These are phyloP conservation scores for Trichosanthes truncata DNA, from an alignment of 306 rosid genomes.

Conservation along the genomic window DNA sequence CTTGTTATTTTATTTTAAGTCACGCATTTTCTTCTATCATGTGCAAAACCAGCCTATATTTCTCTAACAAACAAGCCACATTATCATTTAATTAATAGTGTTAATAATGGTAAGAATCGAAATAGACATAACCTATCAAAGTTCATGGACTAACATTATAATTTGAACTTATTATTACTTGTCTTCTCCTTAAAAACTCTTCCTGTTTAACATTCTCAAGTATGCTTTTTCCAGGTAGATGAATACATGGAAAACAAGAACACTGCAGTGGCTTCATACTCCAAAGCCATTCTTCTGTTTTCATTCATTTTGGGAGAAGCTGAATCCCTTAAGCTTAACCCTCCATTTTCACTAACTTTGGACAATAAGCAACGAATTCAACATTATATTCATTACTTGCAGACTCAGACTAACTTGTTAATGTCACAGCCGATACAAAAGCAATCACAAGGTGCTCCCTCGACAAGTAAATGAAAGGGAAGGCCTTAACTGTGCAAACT, in stretches of 20 bases:
- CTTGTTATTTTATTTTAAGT: background rate
- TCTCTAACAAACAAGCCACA: background rate
- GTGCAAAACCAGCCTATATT: background rate
- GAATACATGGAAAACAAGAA: constrained; percentile 55
- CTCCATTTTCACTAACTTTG: constrained; percentile 51
- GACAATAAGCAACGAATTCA: constrained; percentile 53
- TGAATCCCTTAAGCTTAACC: constrained; percentile 51
- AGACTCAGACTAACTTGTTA: constrained; percentile 30
- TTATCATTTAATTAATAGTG: background rate
- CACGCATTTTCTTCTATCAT: background rate
- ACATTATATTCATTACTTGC: constrained; percentile 47
- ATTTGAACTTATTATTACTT: background rate
- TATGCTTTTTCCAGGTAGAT: constrained; percentile 46
- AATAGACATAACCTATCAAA: background rate
- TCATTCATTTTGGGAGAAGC: constrained; percentile 77
- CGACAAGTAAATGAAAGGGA: constrained; percentile 21
- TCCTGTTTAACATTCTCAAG: constrained; percentile 2
- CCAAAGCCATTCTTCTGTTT: constrained; percentile 74
- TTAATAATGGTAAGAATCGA: background rate
- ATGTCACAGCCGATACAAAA: constrained; percentile 27
- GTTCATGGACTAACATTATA: background rate
- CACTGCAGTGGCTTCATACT: constrained; percentile 50
- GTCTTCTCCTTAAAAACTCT: background rate
- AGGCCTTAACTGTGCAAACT: constrained; percentile 4
- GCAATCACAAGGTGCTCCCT: constrained; percentile 17